Conservation (phyloP, 2,329 filamentous ascomycete species). For the Trichoderma polysporum region DNA sequence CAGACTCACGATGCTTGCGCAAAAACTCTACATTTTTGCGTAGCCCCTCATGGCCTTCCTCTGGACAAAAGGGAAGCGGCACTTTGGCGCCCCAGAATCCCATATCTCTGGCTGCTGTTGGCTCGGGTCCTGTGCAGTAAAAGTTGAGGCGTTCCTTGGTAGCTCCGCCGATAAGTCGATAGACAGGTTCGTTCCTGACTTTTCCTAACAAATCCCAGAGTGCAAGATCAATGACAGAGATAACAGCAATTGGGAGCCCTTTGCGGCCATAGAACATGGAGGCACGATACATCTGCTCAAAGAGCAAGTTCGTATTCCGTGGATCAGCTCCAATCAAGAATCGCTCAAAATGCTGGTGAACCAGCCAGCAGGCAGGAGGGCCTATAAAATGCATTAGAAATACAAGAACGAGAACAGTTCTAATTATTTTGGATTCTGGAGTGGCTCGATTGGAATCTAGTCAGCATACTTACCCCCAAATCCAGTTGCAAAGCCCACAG, state of each 20-base stretch:
- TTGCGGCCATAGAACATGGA: slow-evolving; percentile 98
- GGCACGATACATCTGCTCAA: slow-evolving; percentile 93
- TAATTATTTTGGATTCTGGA: background rate
- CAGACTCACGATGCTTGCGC: slow-evolving; percentile 75
- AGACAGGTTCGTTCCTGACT: slow-evolving; percentile 87
- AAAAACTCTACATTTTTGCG: slow-evolving; percentile 90
- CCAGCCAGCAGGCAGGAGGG: slow-evolving; percentile 89
- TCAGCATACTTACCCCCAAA: slow-evolving; percentile 66
- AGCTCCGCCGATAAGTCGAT: slow-evolving; percentile 90
- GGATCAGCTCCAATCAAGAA: slow-evolving; percentile 89
- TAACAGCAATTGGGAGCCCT: slow-evolving; percentile 83
- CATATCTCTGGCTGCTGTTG: slow-evolving; percentile 75
- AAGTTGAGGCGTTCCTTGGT: slow-evolving; percentile 81
- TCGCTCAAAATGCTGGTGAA: slow-evolving; percentile 88
- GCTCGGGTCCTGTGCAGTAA: slow-evolving; percentile 91
- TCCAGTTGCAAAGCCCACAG: slow-evolving; percentile 90
- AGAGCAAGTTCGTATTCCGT: slow-evolving; percentile 85
- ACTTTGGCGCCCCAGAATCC: slow-evolving; percentile 92
- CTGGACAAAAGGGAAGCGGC: slow-evolving; percentile 83
- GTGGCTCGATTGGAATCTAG: background rate
- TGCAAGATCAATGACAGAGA: slow-evolving; percentile 90
- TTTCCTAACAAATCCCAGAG: slow-evolving; percentile 92
- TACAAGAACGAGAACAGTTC: background rate
- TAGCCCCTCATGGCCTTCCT: slow-evolving; percentile 78
- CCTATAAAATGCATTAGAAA: slow-evolving; percentile 41